Evolutionary conservation across 2,329 filamentous ascomycete genomes (phyloP), one percentile per base, ranked within the genome.

Genomic region (Apiospora phragmitis): DNA sequence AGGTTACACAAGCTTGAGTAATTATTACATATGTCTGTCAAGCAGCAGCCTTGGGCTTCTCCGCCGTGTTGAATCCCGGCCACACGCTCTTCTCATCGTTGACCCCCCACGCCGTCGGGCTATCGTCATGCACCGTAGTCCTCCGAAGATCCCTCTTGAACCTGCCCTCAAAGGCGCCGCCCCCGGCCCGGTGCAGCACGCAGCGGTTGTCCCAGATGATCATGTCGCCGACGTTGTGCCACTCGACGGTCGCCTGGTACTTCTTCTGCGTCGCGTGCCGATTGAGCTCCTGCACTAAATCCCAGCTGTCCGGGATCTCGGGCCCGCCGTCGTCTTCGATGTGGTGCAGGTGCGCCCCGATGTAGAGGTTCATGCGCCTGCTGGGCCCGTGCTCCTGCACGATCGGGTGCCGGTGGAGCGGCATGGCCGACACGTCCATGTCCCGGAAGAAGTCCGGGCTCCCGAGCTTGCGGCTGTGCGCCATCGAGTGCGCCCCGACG

Each of bases 361-460:
- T 78, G 71, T 86, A 86, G 21, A 87, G 62, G 68, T 83, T 86
- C 78, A 79, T 82, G 3, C 85, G 76, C 2, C 81, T 81, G 11
- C 78, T 81, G 0, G 81, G 79, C 72, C 85, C 83, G 66, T 87
- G 85, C 4, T 69, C 75, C 74, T 86, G 84, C 0, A 85, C 71
- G 0, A 86, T 73, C 47, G 77, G 77, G 72, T 87, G 85, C 14
- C 80, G 74, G 29, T 75, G 74, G 80, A 74, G 65, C 29, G 70
- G 67, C 32, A 38, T 71, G 45, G 75, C 72, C 38, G 74, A 69
- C 1, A 78, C 74, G 41, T 80, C 75, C 6, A 83, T 72, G 35
- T 80, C 78, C 24, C 71, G 72, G 42, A 84, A 75, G 51, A 79
- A 78, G 11, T 80, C 78, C 1, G 82, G 82, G 16, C 73, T 76